These are phyloP conservation scores for Fusarium decemcellulare DNA, from an alignment of 2,329 filamentous ascomycete species.

Conservation along the genomic window DNA sequence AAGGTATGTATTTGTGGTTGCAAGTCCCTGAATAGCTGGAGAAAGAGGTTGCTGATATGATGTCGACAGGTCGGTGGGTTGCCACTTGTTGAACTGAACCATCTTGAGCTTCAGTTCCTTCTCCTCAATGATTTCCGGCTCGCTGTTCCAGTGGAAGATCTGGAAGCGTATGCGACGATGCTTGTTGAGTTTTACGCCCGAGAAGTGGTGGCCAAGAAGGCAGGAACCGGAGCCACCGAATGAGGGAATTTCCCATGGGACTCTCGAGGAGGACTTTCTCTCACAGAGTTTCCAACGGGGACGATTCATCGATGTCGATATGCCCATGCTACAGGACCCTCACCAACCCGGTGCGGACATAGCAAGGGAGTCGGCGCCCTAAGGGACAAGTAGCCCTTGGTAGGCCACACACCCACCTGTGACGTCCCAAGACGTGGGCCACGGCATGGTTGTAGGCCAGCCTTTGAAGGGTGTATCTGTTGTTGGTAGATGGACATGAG, in stretches of 20 bases:
- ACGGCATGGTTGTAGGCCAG: neutral
- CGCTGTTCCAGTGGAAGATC: conserved; percentile 91
- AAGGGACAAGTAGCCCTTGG: conserved; percentile 4
- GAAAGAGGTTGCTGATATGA: conserved; percentile 24
- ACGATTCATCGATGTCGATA: neutral
- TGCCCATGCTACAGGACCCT: neutral
- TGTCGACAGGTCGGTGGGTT: conserved; percentile 86
- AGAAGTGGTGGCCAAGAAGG: conserved; percentile 75
- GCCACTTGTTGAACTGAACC: conserved; percentile 92
- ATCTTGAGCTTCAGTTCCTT: conserved; percentile 95
- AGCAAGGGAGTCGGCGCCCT: conserved; percentile 7
- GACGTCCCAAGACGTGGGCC: neutral
- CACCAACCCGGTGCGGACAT: neutral
- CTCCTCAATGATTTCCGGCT: conserved; percentile 96
- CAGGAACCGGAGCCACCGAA: conserved; percentile 31
- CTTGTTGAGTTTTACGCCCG: conserved; percentile 97
- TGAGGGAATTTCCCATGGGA: conserved; percentile 28
- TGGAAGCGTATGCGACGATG: conserved; percentile 98
- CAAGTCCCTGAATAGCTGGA: neutral
- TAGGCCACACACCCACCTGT: neutral
- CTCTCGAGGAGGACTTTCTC: neutral
- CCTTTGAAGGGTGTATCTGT: neutral
- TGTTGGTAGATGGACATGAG: conserved; percentile 6
- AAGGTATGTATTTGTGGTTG: conserved; percentile 75
- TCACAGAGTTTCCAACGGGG: conserved; percentile 13